A percentile compares a stretch with the other conserved stretches of the same genome.
phyloP scores from a whole-genome alignment of 1,139 yeast species.

The Lipomyces yarrowii region DNA sequence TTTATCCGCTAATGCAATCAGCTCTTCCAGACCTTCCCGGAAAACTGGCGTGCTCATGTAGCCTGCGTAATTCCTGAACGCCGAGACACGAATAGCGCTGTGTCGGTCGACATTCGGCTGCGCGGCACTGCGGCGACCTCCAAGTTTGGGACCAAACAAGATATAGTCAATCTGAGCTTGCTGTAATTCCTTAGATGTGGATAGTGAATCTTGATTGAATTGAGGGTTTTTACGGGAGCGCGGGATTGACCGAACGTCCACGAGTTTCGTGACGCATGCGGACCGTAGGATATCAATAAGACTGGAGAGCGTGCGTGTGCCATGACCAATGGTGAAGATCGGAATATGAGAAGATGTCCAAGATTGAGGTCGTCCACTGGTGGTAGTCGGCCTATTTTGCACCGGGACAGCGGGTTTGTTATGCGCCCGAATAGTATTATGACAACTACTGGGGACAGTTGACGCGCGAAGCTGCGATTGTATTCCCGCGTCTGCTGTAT shows the following conservation, averaged over 20 bases:
- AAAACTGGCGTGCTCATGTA: not conserved
- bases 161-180: not conserved
- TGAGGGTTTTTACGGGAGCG: conserved; percentile 4
- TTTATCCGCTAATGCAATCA: not conserved
- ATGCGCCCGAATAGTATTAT: not conserved
- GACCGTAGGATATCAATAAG: not conserved
- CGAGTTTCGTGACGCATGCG: not conserved
- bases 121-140: not conserved
- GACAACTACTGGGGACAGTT: not conserved
- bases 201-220: not conserved
- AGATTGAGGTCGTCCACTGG: not conserved
- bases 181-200: not conserved
- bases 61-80: conserved; percentile 3
- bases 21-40: conserved; percentile 1
- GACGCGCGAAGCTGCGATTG: not conserved
- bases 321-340: conserved; percentile 3
- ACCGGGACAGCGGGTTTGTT: not conserved
- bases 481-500: not conserved
- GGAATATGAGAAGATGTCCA: not conserved
- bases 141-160: not conserved
- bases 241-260: conserved; percentile 3
- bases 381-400: not conserved
- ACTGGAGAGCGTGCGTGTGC: conserved; percentile 3
- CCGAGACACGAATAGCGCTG: not conserved
- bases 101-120: conserved; percentile 2